A percentile compares a stretch with the other conserved stretches of the same genome.
These are phyloP conservation scores for Hortaea werneckii DNA, from an alignment of 2,329 filamentous ascomycete species.

Conservation along the genomic window DNA sequence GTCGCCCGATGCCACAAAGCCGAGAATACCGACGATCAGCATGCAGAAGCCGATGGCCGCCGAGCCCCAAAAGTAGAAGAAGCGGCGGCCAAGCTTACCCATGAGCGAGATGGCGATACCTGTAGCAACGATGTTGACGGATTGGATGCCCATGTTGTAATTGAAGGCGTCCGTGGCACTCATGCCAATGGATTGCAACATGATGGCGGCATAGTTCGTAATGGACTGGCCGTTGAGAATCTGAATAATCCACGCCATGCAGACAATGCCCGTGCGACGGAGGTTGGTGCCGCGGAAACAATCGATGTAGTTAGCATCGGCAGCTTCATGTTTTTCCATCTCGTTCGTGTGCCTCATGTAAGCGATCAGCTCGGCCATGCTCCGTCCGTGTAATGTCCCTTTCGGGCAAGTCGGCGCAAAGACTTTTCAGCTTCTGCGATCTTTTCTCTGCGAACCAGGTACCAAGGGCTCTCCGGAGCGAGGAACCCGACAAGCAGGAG, in stretches of 20 bases:
- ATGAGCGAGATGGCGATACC: conserved; percentile 23
- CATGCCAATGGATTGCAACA: conserved; percentile 27
- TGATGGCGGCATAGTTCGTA: conserved; percentile 12
- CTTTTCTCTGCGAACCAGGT: conserved; percentile 20
- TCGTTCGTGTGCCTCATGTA: conserved; percentile 28
- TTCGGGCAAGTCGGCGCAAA: conserved; percentile 17
- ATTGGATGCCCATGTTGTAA: conserved; percentile 22
- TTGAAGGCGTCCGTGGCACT: conserved; percentile 23
- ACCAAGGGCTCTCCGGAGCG: conserved; percentile 9
- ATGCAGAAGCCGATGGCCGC: conserved; percentile 5
- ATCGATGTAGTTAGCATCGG: conserved; percentile 25
- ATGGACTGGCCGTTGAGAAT: conserved; percentile 23
- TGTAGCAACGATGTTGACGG: conserved; percentile 12
- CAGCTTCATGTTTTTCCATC: conserved; percentile 21
- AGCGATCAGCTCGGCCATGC: conserved; percentile 9
- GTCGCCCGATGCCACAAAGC: conserved; percentile 11
- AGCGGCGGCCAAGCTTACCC: conserved; percentile 28
- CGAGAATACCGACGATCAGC: conserved; percentile 11
- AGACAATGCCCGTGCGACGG: conserved; percentile 34
- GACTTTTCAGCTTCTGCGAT: conserved; percentile 20
- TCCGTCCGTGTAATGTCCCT: conserved; percentile 5
- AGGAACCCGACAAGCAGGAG: conserved; percentile 9
- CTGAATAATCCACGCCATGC: conserved; percentile 28
- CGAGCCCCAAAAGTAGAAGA: conserved; percentile 25
- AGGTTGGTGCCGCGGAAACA: conserved; percentile 35